Conservation (phyloP, 202 grass and related monocot species). For the Sporobolus alterniflorus region DNA sequence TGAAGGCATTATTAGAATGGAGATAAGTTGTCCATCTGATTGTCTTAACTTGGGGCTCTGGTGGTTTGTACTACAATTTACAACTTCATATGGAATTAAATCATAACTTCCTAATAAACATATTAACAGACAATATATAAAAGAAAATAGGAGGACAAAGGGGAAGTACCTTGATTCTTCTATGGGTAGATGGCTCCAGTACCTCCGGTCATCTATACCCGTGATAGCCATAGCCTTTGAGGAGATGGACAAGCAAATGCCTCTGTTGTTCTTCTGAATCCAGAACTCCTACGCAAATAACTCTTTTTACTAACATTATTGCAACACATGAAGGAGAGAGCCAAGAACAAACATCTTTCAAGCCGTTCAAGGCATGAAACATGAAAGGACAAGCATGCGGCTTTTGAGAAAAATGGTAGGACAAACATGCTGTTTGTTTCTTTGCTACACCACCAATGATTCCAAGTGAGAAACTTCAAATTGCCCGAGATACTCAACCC, state of each 20-base stretch:
- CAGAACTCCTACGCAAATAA: constrained; percentile 48
- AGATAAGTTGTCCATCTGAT: neutral
- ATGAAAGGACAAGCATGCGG: neutral
- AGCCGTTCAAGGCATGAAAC: neutral
- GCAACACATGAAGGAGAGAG: neutral
- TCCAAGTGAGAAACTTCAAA: neutral
- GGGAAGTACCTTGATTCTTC: constrained; percentile 56
- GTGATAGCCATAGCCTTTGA: constrained; percentile 57
- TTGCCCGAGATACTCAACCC: neutral
- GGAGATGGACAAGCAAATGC: constrained; percentile 54
- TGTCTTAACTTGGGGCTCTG: neutral
- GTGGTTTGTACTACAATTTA: neutral
- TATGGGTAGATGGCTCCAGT: constrained; percentile 56
- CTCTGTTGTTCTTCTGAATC: constrained; percentile 56
- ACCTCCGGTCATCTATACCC: constrained; percentile 55
- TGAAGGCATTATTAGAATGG: neutral
- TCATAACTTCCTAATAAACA: neutral
- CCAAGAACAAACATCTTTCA: neutral
- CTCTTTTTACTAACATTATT: constrained; percentile 16
- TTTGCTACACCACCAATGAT: neutral
- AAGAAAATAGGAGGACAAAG: neutral
- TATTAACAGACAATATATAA: neutral
- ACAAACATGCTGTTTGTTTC: neutral
- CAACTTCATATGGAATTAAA: neutral
- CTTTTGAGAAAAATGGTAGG: neutral